Evolutionary conservation across 768 basidiomycete species (phyloP), one percentile per base, ranked within the genome.

Genomic region (Nevesoporus exiguus): DNA sequence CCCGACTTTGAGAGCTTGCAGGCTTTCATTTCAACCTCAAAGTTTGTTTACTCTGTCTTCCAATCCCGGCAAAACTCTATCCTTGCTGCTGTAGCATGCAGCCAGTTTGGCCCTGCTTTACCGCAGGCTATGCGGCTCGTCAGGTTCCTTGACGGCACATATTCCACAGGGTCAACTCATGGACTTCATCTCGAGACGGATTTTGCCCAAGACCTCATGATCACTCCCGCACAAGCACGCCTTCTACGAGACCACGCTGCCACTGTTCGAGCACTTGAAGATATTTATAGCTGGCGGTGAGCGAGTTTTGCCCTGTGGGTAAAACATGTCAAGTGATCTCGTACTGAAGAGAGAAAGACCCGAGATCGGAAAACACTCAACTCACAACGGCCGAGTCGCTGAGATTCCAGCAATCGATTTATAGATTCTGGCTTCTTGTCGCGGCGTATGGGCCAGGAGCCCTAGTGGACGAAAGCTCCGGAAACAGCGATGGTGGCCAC

Each of bases 261-360:
- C n/a, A 56, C 61, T 14, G 66, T 72, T 19, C 59, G 43, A 5
- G 43, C 50, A 4, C 52, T 78, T 31, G 76, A 76, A 61, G 69
- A 70, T 42, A 55, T 76, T 1, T 78, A 73, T 56, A 78, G 77
- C 48, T 59, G 66, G 47, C 71, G 71, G 77, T 71, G 62, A 41
- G 67, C 5, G 3, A 51, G 33, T 50, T 42, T 46, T 15, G 24
- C 15, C 11, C 6, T 30, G 31, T 9, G 3, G 7, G 8, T 7
- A 49, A n/a, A n/a, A 42, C 17, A 7, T 47, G 15, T 54, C 2
- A 30, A 29, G 14, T 56, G 36, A 29, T 27, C 30, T 29, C 8
- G 7, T 27, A 0, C 29, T 24, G n/a, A 51, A 76, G 76, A 40
- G 56, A 73, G 58, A 74, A 77, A 56, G 72, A 76, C 45, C 73